Percentiles rank a stretch among this genome's conserved stretches.
phyloP scores from a whole-genome alignment of 2,329 filamentous ascomycete species.

The Sporothrix brunneoviolacea region DNA sequence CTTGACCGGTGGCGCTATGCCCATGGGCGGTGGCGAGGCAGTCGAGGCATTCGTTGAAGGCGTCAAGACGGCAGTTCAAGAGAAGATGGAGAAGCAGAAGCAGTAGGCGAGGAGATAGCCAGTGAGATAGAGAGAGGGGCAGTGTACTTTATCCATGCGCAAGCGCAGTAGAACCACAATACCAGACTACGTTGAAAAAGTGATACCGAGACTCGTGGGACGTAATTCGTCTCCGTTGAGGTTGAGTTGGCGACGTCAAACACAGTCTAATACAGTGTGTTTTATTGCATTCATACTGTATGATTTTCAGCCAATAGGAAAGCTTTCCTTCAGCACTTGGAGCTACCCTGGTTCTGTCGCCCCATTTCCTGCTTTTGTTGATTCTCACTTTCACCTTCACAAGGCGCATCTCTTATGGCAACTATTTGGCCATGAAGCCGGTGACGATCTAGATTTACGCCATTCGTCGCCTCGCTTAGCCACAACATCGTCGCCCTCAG shows the following conservation, averaged over 20 bases:
- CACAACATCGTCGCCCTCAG: too few species aligned
- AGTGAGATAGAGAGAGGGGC: not conserved
- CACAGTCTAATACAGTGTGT: slow-evolving; percentile 1
- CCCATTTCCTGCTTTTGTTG: slow-evolving; percentile 9
- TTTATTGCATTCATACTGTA: not conserved
- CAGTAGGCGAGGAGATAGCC: slow-evolving; percentile 16
- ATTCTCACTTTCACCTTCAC: not conserved
- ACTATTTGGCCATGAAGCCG: not conserved
- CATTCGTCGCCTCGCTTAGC: too few species aligned
- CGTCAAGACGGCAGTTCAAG: slow-evolving; percentile 70
- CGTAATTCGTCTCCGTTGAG: too few species aligned
- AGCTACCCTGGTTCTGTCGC: slow-evolving; percentile 1
- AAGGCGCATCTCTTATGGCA: not conserved
- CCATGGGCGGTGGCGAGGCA: slow-evolving; percentile 79
- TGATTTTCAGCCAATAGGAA: not conserved
- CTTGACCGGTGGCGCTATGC: slow-evolving; percentile 67
- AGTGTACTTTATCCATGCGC: too few species aligned
- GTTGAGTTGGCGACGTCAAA: not conserved
- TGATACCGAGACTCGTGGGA: too few species aligned
- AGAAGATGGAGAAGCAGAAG: slow-evolving; percentile 30
- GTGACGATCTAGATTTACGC: too few species aligned
- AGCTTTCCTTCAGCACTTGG: not conserved
- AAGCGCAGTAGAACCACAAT: too few species aligned
- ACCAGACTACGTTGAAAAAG: too few species aligned
- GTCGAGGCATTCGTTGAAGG: slow-evolving; percentile 89